A percentile compares a stretch with the other conserved stretches of the same genome.
phyloP scores from a whole-genome alignment of 768 basidiomycete species.

The Phylloporus arenicola region DNA sequence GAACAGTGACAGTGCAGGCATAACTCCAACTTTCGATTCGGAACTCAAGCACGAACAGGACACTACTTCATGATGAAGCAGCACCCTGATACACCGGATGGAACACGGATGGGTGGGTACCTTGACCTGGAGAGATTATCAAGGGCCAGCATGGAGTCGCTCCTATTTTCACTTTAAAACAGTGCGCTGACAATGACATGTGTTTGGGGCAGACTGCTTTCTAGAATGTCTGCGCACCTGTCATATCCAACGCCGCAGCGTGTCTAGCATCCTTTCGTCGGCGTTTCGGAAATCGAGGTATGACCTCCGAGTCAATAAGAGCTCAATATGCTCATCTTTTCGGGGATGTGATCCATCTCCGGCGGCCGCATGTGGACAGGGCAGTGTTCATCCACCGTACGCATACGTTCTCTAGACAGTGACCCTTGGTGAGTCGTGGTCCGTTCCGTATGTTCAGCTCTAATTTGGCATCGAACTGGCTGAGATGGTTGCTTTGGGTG shows the following conservation, averaged over 20 bases:
- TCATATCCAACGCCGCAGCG: constrained; percentile 30
- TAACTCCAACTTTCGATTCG: constrained; percentile 64
- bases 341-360: constrained; percentile 52
- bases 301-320: constrained; percentile 71
- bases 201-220: constrained; percentile 53
- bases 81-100: constrained; percentile 42
- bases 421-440: constrained; percentile 26
- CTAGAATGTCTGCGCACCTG: constrained; percentile 71
- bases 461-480: constrained; percentile 64
- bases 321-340: constrained; percentile 64
- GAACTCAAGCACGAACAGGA: constrained; percentile 42
- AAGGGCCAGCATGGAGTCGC: constrained; percentile 61
- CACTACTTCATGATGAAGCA: constrained; percentile 26
- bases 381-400: constrained; percentile 12
- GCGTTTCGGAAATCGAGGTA: constrained; percentile 82
- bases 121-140: constrained; percentile 62
- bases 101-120: constrained; percentile 72
- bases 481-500: constrained; percentile 80
- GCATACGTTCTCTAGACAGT: constrained; percentile 65
- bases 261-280: constrained; percentile 83
- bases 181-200: constrained; percentile 5
- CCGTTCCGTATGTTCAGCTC: background rate
- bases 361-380: constrained; percentile 5
- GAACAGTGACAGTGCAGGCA: constrained; percentile 46
- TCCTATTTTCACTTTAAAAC: constrained; percentile 43